Percentiles rank a stretch among this genome's conserved stretches.
phyloP scores from a whole-genome alignment of 805 yeast species.

The Zygotorulaspora chibaensis region DNA sequence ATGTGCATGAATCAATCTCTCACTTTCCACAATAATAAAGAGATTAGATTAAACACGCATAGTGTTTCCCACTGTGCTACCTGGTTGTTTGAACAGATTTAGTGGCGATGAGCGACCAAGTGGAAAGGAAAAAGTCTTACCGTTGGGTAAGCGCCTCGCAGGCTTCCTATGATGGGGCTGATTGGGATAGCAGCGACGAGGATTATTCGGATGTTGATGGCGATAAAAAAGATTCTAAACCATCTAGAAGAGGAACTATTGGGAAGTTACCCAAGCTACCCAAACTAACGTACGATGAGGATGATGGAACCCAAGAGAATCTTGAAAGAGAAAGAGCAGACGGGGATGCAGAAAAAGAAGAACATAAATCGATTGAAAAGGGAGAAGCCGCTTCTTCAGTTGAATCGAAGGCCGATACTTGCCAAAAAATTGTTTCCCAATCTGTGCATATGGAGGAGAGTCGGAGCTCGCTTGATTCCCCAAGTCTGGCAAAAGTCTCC shows the following conservation, averaged over 20 bases:
- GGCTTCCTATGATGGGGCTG: slow-evolving; percentile 41
- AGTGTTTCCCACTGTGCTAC: too few relatives aligned
- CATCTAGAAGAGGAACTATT: slow-evolving; percentile 6
- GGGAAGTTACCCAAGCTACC: slow-evolving; percentile 27
- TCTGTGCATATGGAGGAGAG: slow-evolving; percentile 5
- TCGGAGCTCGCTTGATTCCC: not conserved
- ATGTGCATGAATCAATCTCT: too few relatives aligned
- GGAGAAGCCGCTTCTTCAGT: not conserved
- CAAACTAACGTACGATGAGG: slow-evolving; percentile 19
- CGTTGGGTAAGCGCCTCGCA: slow-evolving; percentile 41
- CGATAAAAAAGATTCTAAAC: not conserved
- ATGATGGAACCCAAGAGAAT: not conserved
- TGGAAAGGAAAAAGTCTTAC: slow-evolving; percentile 38
- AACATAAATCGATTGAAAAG: not conserved
- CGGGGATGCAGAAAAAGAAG: not conserved
- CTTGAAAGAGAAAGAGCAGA: not conserved
- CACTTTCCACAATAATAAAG: too few relatives aligned
- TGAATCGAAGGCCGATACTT: not conserved
- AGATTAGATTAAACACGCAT: not conserved
- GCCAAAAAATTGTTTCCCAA: slow-evolving; percentile 3
- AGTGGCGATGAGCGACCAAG: slow-evolving; percentile 24
- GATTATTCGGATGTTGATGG: slow-evolving; percentile 4
- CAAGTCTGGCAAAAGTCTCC: slow-evolving; percentile 3
- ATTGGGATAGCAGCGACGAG: slow-evolving; percentile 36
- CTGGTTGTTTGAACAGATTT: too few relatives aligned